A percentile compares a stretch with the other conserved stretches of the same genome.
Conservation (phyloP, 2,329 filamentous ascomycete genomes). For the Neofusicoccum cordaticola region DNA sequence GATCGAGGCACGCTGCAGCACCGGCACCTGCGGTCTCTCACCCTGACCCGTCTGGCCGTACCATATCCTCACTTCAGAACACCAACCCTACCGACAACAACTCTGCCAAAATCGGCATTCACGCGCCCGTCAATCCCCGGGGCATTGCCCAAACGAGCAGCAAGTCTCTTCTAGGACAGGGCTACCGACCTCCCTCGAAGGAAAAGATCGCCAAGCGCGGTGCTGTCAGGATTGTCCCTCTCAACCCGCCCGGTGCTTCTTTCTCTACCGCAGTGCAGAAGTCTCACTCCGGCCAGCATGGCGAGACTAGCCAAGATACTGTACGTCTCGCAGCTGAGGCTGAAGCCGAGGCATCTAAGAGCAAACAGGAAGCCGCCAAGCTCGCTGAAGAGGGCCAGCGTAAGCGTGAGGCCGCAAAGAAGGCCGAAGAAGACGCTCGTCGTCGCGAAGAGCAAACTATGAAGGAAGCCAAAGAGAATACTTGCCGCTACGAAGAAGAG, state of each 20-base stretch:
- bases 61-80: not conserved
- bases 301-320: no score
- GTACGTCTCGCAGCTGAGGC: not conserved
- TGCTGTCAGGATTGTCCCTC: conserved; percentile 3
- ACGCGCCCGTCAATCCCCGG: not conserved
- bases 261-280: no score
- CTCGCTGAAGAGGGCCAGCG: not conserved
- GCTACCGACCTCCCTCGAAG: conserved; percentile 8
- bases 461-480: not conserved
- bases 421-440: not conserved
- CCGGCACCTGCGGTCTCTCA: not conserved
- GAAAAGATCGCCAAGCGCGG: conserved; percentile 1
- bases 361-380: not conserved
- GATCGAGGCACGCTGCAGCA: not conserved
- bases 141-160: not conserved
- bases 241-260: not conserved
- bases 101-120: no score
- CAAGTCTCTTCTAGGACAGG: conserved; percentile 8
- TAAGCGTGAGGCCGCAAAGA: not conserved
- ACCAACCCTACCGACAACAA: not conserved
- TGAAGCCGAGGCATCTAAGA: not conserved
- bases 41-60: not conserved
- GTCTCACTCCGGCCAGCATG: no score
- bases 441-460: not conserved
- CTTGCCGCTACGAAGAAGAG: not conserved